phyloP scores from a whole-genome alignment of 768 basidiomycete species.

The Gelatoporia subvermispora region DNA sequence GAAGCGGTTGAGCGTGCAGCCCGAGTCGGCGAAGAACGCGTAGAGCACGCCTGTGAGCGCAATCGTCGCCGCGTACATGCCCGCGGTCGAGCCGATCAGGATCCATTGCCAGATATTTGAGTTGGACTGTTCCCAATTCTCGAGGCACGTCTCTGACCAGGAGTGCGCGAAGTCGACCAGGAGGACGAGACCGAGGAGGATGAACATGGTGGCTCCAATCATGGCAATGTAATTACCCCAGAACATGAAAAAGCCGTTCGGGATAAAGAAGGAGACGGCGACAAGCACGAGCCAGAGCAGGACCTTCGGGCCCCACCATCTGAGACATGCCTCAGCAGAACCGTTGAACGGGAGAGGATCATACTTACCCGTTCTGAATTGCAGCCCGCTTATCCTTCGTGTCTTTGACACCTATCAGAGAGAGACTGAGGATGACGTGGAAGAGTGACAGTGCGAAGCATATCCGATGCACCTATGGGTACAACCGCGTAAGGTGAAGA shows the following conservation, averaged over 20 bases:
- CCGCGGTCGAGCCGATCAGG: constrained; percentile 87
- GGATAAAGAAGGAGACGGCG: constrained; percentile 86
- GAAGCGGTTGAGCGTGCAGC: constrained; percentile 91
- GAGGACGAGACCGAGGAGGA: constrained; percentile 93
- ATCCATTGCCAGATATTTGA: constrained; percentile 96
- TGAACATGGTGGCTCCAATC: constrained; percentile 91
- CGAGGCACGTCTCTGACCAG: constrained; percentile 95
- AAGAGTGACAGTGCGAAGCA: constrained; percentile 92
- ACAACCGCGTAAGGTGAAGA: not conserved
- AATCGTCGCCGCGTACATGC: constrained; percentile 80
- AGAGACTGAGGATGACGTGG: constrained; percentile 74
- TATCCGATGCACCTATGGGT: constrained; percentile 78
- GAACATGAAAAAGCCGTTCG: constrained; percentile 96
- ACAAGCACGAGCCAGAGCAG: constrained; percentile 84
- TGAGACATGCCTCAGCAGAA: constrained; percentile 25
- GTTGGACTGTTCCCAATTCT: constrained; percentile 87
- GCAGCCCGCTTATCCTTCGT: constrained; percentile 91
- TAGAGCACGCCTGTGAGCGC: constrained; percentile 86
- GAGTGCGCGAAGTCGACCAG: constrained; percentile 98
- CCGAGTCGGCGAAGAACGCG: constrained; percentile 83
- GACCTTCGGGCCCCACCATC: constrained; percentile 99
- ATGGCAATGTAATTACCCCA: constrained; percentile 94
- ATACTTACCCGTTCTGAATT: constrained; percentile 88
- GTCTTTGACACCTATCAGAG: constrained; percentile 82
- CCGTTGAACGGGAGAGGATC: not conserved